Evolutionary conservation across 2,329 filamentous ascomycete species (phyloP).

Genomic region (Magnaporthales sp.): DNA sequence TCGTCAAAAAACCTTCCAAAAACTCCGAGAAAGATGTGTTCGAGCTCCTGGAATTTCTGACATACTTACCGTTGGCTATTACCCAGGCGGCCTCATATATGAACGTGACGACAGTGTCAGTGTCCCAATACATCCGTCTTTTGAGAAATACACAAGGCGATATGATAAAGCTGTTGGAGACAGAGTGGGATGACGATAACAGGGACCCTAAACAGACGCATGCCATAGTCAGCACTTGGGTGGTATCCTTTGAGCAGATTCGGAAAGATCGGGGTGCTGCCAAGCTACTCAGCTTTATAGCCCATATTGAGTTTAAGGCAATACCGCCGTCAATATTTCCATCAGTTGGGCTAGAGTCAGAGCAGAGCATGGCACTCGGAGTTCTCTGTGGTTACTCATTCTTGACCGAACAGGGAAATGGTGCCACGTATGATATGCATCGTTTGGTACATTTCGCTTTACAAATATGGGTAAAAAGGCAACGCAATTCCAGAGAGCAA

Average conservation of each 20-base stretch:
- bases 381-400: conserved; percentile 23
- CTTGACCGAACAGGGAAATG: conserved; percentile 14
- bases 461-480: conserved; percentile 18
- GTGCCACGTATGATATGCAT: conserved; percentile 25
- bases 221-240: conserved; percentile 24
- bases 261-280: conserved; percentile 21
- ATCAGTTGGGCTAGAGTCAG: not conserved
- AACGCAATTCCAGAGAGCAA: conserved; percentile 5
- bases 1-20: conserved; percentile 1
- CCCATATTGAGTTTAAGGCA: conserved; percentile 27
- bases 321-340: conserved; percentile 28
- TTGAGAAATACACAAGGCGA: conserved; percentile 17
- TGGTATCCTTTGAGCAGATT: conserved; percentile 31
- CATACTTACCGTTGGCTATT: conserved; percentile 11
- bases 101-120: conserved; percentile 5
- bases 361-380: conserved; percentile 19
- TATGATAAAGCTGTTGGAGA: conserved; percentile 19
- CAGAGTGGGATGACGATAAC: conserved; percentile 21
- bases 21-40: not conserved
- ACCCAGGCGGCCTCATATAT: conserved; percentile 12
- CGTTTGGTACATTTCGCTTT: conserved; percentile 25
- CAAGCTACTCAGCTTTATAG: conserved; percentile 27
- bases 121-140: conserved; percentile 8
- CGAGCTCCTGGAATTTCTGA: conserved; percentile 6
- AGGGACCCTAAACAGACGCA: conserved; percentile 20